Percentiles rank a stretch among this genome's conserved stretches.
Evolutionary conservation across 306 rosid species (phyloP).

Genomic region (Pyrus communis): DNA sequence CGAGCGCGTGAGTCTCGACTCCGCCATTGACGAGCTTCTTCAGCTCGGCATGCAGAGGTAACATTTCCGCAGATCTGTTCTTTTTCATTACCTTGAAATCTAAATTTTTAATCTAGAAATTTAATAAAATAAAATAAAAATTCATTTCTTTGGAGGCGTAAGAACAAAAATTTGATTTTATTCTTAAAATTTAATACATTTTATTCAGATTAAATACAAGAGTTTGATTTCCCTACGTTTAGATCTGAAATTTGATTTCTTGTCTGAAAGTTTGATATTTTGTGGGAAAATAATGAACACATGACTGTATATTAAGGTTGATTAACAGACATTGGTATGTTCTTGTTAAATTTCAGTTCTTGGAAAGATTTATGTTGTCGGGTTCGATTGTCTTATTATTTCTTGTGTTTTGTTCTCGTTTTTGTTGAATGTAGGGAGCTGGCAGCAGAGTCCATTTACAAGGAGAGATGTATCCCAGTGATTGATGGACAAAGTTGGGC

Average conservation of each 20-base stretch:
- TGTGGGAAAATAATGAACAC: background rate
- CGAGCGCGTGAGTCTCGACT: constrained; percentile 62
- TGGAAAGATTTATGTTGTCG: background rate
- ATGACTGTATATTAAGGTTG: background rate
- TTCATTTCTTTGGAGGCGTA: background rate
- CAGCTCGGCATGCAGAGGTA: constrained; percentile 91
- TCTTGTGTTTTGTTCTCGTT: constrained; percentile 14
- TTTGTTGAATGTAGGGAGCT: constrained; percentile 49
- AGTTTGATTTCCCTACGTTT: no score
- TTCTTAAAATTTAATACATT: background rate
- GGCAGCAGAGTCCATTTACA: constrained; percentile 94
- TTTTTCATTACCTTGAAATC: background rate
- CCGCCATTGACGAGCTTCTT: constrained; percentile 78
- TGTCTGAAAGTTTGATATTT: background rate
- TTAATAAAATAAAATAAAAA: background rate
- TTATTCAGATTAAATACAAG: background rate
- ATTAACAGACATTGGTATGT: background rate
- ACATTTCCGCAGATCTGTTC: background rate
- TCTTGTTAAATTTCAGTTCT: background rate
- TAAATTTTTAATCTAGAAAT: background rate
- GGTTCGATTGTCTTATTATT: background rate
- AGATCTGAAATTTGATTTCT: background rate
- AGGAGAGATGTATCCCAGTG: constrained; percentile 78
- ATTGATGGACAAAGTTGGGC: constrained; percentile 87
- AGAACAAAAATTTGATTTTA: background rate